These are phyloP conservation scores for Ophiostoma piceae DNA, from an alignment of 2,329 filamentous ascomycete species.

Conservation along the genomic window DNA sequence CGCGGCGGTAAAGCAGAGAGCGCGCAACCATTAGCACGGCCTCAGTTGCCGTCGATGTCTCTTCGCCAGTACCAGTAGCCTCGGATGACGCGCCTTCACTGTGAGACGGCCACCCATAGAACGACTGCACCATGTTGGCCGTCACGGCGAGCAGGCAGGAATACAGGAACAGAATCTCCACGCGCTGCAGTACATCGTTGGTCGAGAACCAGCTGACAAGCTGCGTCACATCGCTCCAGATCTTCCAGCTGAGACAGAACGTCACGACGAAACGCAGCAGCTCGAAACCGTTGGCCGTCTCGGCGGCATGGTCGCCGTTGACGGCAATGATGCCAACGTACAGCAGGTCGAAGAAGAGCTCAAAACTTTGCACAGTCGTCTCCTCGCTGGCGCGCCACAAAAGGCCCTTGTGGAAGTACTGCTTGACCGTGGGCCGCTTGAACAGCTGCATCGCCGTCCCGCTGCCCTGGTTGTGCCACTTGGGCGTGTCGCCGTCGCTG, in stretches of 20 bases:
- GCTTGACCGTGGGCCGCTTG: constrained; percentile 54
- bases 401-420: constrained; percentile 62
- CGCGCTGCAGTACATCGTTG: constrained; percentile 54
- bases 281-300: constrained; percentile 49
- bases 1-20: constrained; percentile 15
- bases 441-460: constrained; percentile 50
- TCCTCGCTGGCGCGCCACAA: constrained; percentile 55
- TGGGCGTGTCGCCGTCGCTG: constrained; percentile 21
- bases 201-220: constrained; percentile 58
- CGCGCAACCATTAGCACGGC: not conserved
- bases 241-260: constrained; percentile 59
- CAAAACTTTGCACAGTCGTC: constrained; percentile 59
- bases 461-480: constrained; percentile 31
- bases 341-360: constrained; percentile 60
- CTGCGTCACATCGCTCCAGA: constrained; percentile 56
- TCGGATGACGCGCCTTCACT: not conserved
- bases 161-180: constrained; percentile 57
- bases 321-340: constrained; percentile 61
- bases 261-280: constrained; percentile 57
- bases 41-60: not conserved
- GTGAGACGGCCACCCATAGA: constrained; percentile 36
- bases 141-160: constrained; percentile 58
- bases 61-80: not conserved
- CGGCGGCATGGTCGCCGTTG: constrained; percentile 56
- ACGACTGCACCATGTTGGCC: constrained; percentile 56